Conservation (phyloP, 176 grass and related monocot species). For the Phyllostachys edulis region DNA sequence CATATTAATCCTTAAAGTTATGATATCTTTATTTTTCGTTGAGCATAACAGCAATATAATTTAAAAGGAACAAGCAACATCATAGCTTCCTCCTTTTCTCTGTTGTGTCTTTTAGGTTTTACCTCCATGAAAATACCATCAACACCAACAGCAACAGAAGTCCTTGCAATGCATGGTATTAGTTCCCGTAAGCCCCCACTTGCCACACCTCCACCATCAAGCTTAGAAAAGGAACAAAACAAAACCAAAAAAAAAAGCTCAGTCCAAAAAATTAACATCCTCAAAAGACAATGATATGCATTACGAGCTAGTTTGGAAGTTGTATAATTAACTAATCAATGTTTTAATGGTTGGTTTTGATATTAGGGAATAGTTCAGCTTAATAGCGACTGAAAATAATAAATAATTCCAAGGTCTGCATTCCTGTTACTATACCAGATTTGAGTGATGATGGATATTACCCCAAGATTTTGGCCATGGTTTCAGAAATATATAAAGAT, state of each 20-base stretch:
- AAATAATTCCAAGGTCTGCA: not conserved
- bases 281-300: not conserved
- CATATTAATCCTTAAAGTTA: not conserved
- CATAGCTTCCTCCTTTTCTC: not conserved
- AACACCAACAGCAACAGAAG: conserved; percentile 85
- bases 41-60: not conserved
- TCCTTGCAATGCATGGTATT: conserved; percentile 95
- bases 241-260: conserved; percentile 3
- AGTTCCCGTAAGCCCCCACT: conserved; percentile 87
- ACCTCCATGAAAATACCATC: conserved; percentile 99
- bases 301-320: not conserved
- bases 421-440: not conserved
- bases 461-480: not conserved
- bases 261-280: conserved; percentile 13
- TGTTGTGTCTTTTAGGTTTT: conserved; percentile 18
- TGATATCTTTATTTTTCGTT: not conserved
- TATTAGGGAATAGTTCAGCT: conserved; percentile 4
- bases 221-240: conserved; percentile 41
- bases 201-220: conserved; percentile 93
- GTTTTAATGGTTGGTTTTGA: not conserved
- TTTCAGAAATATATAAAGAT: conserved; percentile 6
- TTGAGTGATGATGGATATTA: not conserved
- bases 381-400: not conserved
- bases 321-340: not conserved
- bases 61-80: not conserved